Base-by-base conservation (phyloP, 306 rosid genomes). In the Cicer yamashitae region DNA sequence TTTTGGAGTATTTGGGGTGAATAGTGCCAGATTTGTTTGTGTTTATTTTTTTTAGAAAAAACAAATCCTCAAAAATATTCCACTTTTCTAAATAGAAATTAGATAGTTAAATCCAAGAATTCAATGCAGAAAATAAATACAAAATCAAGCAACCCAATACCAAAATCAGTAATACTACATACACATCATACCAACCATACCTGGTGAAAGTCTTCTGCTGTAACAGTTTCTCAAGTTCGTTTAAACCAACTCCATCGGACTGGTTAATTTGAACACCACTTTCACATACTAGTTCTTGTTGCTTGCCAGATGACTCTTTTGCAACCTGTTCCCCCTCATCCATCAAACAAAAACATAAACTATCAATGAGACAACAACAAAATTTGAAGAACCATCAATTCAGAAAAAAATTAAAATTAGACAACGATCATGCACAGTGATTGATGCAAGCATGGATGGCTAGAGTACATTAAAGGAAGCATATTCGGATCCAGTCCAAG, bases 151-250 rank as follows among this genome's bases (percentile, higher is more conserved):
- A 47, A 47, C 61, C 12, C 47, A 54, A 25, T 50, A 77, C 45
- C 51, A 60, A 76, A 84, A 73, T 43, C 62, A 73, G 64, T 15
- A 62, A 48, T 61, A 62, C 75, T 75, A 15, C 81, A 17, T 10
- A 46, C 68, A 81, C n/a, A 41, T 63, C 38, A 70, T 41, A 70
- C 8, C 66, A 77, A 75, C 54, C 83, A 79, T 83, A 83, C 99
- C 97, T 96, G 69, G 96, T 84, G 76, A 90, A 92, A 48, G 98
- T 90, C 76, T 96, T 92, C 76, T 90, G 90, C 82, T 84, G 85
- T 60, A 96, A 76, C 57, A 96, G 79, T 65, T 90, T 84, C 86
- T 96, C 97, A 60, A 92, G 93, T 67, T 88, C 93, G 44, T 86
- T 77, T 65, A 90, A 74, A 47, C 82, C 85, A 11, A 76, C 84